Percentiles rank a stretch among this genome's conserved stretches.
Evolutionary conservation across 805 yeast species (phyloP).

Genomic region (Metschnikowia arizonensis): DNA sequence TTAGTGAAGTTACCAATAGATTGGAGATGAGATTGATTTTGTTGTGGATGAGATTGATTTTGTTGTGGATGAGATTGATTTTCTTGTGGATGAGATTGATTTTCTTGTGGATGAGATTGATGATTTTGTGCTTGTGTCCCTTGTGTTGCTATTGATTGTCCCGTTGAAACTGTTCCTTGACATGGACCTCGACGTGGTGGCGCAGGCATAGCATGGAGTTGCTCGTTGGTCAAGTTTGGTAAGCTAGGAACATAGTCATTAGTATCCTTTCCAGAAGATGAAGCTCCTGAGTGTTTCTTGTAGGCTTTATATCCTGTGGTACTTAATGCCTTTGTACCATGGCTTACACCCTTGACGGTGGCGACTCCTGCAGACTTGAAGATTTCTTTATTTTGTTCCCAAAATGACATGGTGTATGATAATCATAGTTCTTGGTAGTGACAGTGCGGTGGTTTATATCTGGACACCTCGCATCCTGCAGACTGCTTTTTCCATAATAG

Average conservation of each 20-base stretch:
- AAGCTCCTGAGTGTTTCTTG: constrained; percentile 32
- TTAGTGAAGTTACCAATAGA: not conserved
- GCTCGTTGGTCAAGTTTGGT: constrained; percentile 19
- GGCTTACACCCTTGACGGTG: constrained; percentile 48
- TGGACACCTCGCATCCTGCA: not conserved
- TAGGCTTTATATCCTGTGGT: constrained; percentile 52
- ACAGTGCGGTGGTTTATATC: not conserved
- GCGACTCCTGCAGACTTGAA: constrained; percentile 48
- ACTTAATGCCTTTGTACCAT: constrained; percentile 45
- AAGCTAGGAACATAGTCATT: constrained; percentile 1
- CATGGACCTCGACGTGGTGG: constrained; percentile 38
- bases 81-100: no score
- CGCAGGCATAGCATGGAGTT: constrained; percentile 35
- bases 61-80: no score
- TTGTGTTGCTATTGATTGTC: no score
- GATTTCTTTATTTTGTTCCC: constrained; percentile 51
- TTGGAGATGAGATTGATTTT: not conserved
- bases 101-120: not conserved
- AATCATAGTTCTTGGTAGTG: not conserved
- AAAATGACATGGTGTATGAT: constrained; percentile 29
- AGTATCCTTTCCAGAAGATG: constrained; percentile 21
- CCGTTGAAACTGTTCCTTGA: no score
- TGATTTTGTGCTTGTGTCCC: no score
- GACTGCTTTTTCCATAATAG: not conserved
- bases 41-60: no score